Conservation (phyloP, 192 early-diverging fungal genomes). For the Coemansia sp. region DNA sequence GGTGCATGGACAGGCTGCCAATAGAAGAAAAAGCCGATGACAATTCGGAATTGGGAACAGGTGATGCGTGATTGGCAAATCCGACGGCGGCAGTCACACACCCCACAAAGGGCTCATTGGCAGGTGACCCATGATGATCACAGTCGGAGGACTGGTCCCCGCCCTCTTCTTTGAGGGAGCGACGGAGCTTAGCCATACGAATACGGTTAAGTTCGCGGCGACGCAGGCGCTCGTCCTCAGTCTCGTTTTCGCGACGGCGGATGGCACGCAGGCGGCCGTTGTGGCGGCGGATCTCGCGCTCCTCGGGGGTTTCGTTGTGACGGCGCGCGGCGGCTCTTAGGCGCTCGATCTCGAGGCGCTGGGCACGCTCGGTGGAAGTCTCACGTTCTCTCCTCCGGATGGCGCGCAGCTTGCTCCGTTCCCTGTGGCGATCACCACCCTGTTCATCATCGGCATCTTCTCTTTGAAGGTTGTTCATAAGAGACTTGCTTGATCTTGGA, state of each 20-base stretch:
- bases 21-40: neutral
- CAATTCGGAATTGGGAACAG: neutral
- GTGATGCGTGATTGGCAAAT: too few relatives aligned
- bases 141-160: too few relatives aligned
- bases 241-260: slow-evolving; percentile 24
- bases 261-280: slow-evolving; percentile 22
- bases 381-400: slow-evolving; percentile 21
- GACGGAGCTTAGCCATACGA: slow-evolving; percentile 26
- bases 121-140: neutral
- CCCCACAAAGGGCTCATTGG: too few relatives aligned
- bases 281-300: slow-evolving; percentile 12
- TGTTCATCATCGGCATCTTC: neutral
- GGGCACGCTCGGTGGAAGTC: slow-evolving; percentile 11
- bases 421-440: neutral
- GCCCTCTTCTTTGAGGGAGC: neutral
- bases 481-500: neutral
- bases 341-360: slow-evolving; percentile 24
- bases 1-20: neutral
- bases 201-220: slow-evolving; percentile 22
- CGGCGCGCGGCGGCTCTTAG: slow-evolving; percentile 16
- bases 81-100: too few relatives aligned
- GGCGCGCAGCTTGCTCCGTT: slow-evolving; percentile 23
- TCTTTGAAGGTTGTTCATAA: too few relatives aligned
- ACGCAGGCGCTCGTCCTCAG: slow-evolving; percentile 16
- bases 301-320: slow-evolving; percentile 13